phyloP scores from a whole-genome alignment of 2,329 filamentous ascomycete genomes.

The Penicillium sp. region DNA sequence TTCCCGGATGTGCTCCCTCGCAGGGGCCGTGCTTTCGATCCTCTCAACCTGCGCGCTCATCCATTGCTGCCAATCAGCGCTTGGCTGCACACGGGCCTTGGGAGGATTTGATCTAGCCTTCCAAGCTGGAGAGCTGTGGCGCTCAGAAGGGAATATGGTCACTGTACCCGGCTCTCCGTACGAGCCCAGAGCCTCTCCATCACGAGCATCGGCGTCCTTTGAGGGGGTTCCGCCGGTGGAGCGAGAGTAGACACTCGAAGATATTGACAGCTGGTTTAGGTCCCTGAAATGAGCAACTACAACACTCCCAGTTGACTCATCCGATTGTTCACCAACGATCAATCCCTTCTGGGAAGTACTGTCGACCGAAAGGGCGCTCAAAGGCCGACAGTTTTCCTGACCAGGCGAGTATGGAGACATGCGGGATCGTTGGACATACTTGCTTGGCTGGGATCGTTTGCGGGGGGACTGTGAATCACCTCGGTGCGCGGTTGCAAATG shows the following conservation, averaged over 20 bases:
- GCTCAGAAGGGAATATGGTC: conserved; percentile 33
- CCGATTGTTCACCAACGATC: conserved; percentile 7
- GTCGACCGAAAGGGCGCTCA: neutral
- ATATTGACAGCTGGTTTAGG: conserved; percentile 19
- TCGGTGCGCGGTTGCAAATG: conserved; percentile 29
- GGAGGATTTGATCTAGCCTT: neutral
- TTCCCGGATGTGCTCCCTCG: conserved; percentile 37
- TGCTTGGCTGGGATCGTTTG: conserved; percentile 2
- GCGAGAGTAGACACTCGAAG: conserved; percentile 43
- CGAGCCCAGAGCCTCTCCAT: conserved; percentile 1
- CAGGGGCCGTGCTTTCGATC: conserved; percentile 24
- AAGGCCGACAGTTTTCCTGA: conserved; percentile 1
- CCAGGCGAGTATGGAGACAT: neutral
- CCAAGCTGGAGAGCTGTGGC: conserved; percentile 32
- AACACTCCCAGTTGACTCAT: conserved; percentile 22
- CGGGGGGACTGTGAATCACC: conserved; percentile 22
- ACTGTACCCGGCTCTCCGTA: conserved; percentile 33
- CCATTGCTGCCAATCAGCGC: conserved; percentile 38
- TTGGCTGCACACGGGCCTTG: conserved; percentile 17
- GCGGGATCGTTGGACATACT: conserved; percentile 1
- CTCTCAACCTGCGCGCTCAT: conserved; percentile 35
- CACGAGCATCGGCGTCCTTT: conserved; percentile 1
- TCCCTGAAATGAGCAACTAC: conserved; percentile 10
- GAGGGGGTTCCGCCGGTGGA: conserved; percentile 34
- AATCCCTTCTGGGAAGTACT: neutral